Evolutionary conservation across 2,329 filamentous ascomycete species (phyloP).

Genomic region (Plectosphaerella sp.): DNA sequence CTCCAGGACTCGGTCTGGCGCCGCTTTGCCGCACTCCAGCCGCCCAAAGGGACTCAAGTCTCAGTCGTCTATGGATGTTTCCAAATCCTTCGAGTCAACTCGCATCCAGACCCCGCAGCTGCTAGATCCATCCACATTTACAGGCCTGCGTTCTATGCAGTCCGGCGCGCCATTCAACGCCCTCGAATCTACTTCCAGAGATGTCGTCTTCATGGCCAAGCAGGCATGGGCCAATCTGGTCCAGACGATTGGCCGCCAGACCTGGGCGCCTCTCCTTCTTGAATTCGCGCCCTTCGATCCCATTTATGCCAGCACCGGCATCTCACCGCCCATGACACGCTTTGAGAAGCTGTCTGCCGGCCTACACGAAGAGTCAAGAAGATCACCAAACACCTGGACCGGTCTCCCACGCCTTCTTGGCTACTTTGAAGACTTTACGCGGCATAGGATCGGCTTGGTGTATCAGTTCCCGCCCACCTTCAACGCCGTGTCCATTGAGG

Average conservation of each 20-base stretch:
- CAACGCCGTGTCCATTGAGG: slow-evolving; percentile 51
- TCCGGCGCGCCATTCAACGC: slow-evolving; percentile 23
- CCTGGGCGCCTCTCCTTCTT: slow-evolving; percentile 57
- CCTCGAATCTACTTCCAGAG: slow-evolving; percentile 25
- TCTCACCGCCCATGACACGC: slow-evolving; percentile 59
- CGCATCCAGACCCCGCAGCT: slow-evolving; percentile 58
- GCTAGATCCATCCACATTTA: slow-evolving; percentile 51
- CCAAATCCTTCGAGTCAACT: slow-evolving; percentile 51
- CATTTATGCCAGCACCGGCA: slow-evolving; percentile 58
- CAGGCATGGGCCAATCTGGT: slow-evolving; percentile 46
- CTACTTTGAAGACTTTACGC: slow-evolving; percentile 71
- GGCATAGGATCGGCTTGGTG: slow-evolving; percentile 67
- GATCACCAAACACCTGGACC: slow-evolving; percentile 52
- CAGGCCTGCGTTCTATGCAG: slow-evolving; percentile 39
- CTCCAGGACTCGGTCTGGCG: slow-evolving; percentile 58
- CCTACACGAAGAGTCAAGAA: slow-evolving; percentile 49
- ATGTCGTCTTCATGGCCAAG: slow-evolving; percentile 46
- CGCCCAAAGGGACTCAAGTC: slow-evolving; percentile 30
- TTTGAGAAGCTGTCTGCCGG: slow-evolving; percentile 60
- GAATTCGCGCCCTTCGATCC: slow-evolving; percentile 66
- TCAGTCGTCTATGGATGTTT: slow-evolving; percentile 35
- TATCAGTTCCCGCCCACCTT: slow-evolving; percentile 69
- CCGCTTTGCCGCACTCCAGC: slow-evolving; percentile 24
- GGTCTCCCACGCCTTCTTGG: slow-evolving; percentile 58
- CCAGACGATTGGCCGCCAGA: slow-evolving; percentile 33